Conservation (phyloP, 2,329 filamentous ascomycete species). For the Fusarium odoratissimum region DNA sequence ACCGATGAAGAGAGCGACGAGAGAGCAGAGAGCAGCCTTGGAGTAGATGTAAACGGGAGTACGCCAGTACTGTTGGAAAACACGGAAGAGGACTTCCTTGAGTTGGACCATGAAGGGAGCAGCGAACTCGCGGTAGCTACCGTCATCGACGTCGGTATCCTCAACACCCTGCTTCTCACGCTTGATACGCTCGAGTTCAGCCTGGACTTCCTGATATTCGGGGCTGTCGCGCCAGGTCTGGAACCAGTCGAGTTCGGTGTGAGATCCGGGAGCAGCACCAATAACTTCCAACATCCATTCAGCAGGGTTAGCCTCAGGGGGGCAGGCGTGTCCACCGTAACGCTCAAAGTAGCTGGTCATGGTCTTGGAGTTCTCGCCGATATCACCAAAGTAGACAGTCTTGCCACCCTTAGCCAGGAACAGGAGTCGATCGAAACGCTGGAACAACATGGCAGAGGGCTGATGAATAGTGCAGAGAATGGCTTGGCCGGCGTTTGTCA, state of each 20-base stretch:
- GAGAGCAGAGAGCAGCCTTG: conserved; percentile 75
- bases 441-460: conserved; percentile 94
- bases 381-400: conserved; percentile 85
- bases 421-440: conserved; percentile 85
- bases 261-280: conserved; percentile 71
- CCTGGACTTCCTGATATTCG: conserved; percentile 66
- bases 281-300: conserved; percentile 80
- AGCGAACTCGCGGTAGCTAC: conserved; percentile 79
- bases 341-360: conserved; percentile 82
- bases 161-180: conserved; percentile 55
- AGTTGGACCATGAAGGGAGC: conserved; percentile 78
- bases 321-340: conserved; percentile 74
- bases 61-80: conserved; percentile 94
- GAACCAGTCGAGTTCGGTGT: conserved; percentile 74
- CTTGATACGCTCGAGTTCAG: conserved; percentile 68
- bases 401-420: conserved; percentile 81
- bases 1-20: conserved; percentile 79
- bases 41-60: conserved; percentile 90
- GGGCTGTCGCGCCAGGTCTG: conserved; percentile 69
- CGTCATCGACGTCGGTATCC: conserved; percentile 51
- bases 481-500: conserved; percentile 89
- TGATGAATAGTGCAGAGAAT: conserved; percentile 98
- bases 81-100: conserved; percentile 73
- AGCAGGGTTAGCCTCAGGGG: conserved; percentile 78
- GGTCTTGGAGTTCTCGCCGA: conserved; percentile 75